Evolutionary conservation across 2,329 filamentous ascomycete genomes (phyloP).

Genomic region (Exophiala calicioides): DNA sequence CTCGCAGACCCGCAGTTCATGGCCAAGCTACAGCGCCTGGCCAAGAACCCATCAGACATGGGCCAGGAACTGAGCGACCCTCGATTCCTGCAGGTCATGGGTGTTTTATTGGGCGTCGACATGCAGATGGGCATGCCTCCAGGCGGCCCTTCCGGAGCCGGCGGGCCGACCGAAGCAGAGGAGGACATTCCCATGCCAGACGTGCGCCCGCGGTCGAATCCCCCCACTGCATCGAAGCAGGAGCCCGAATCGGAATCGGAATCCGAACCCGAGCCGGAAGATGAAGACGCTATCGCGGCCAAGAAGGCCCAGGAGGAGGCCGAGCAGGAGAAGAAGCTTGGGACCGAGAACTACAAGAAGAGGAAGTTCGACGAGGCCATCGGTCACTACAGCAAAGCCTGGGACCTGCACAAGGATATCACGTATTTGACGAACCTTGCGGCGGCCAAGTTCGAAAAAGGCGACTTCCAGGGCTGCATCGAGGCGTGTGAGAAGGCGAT

Average conservation of each 20-base stretch:
- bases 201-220: constrained; percentile 51
- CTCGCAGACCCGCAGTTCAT: constrained; percentile 87
- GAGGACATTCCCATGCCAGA: constrained; percentile 81
- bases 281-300: constrained; percentile 80
- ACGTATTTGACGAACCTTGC: constrained; percentile 96
- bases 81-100: constrained; percentile 89
- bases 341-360: constrained; percentile 98
- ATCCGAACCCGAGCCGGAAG: constrained; percentile 66
- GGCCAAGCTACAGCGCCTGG: constrained; percentile 78
- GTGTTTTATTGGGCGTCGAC: constrained; percentile 89
- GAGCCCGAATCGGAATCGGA: constrained; percentile 63
- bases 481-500: constrained; percentile 85
- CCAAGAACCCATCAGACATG: constrained; percentile 74
- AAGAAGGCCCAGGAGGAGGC: constrained; percentile 90
- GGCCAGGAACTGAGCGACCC: constrained; percentile 84
- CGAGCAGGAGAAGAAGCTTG: constrained; percentile 90
- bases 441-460: constrained; percentile 93
- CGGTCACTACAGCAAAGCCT: constrained; percentile 89
- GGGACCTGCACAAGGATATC: constrained; percentile 93
- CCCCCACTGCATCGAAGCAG: constrained; percentile 47
- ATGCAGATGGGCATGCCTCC: constrained; percentile 69
- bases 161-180: constrained; percentile 53
- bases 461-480: constrained; percentile 84
- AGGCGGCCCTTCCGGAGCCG: constrained; percentile 44
- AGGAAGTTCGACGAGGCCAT: constrained; percentile 94